Base-by-base conservation (phyloP, 306 rosid genomes). In the Hippophae gyantsensis region DNA sequence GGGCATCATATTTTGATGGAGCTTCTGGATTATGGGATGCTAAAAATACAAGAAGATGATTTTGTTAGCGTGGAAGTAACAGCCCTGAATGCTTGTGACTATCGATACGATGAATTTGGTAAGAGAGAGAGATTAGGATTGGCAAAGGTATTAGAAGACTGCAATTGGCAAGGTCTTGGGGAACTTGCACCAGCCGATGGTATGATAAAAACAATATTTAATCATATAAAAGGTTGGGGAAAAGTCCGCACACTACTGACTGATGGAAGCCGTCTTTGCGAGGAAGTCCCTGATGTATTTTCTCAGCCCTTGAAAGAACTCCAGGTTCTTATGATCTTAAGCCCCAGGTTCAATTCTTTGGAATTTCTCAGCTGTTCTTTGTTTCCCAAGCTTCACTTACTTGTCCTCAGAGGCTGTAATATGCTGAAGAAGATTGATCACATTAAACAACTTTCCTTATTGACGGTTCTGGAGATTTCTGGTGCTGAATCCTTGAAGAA, bases 351-450 rank as follows among this genome's bases (percentile, higher is more conserved):
- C 27, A 25, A 12, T 1, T 2, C 48, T 51, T 2, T 75, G n/a
- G 49, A 51, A 5, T 51, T 50, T 25, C 3, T 62, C 10, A 14
- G 10, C 13, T 6, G 42, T 12, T 44, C 42, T 59, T 9, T 7
- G 6, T 23, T 14, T n/a, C 14, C 57, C 48, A 9, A 45, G 10
- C 79, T 75, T 62, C 46, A 38, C 6, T 41, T 75, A 6, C 63
- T 75, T 43, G 80, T 75, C 44, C 72, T 75, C 42, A 63, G 71
- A 52, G 80, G 57, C 42, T 75, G 80, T 62, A 72, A 75, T 62
- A 56, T 43, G 54, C 26, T 70, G 54, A 58, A 65, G 43, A 49
- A 64, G 1, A 42, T 56, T 26, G 57, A 61, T 51, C 8, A 9
- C 23, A 54, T 64, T 47, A 13, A 13, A 48, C 1, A 41, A 5